Evolutionary conservation across 2,329 filamentous ascomycete species (phyloP), one percentile per base, ranked within the genome.

Genomic region (Fusarium buharicum): DNA sequence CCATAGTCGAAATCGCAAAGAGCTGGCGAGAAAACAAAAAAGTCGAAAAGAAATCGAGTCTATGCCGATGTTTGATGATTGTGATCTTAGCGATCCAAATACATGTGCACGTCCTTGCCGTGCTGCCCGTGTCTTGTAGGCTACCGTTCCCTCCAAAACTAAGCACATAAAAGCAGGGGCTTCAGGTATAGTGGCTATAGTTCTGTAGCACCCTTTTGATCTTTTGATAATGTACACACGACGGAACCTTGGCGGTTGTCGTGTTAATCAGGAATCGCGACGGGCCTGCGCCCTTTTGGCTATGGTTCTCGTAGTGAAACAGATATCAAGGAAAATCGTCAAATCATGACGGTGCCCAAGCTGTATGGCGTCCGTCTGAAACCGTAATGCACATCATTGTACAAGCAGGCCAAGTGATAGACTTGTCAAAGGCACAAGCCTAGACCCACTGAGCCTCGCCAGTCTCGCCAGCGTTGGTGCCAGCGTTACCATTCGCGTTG

Each of bases 371-470:
- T 64, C 55, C 58, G 55, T 62, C 62, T 45, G 64, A 66, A 66
- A 64, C 47, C 57, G 41, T 62, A 59, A 49, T 63, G 61, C 60
- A 62, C 62, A 68, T 73, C 72, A 68, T 70, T 72, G 61, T 77
- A 76, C 75, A 77, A 69, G 67, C 61, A 57, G 67, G 65, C 72
- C 53, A 53, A 55, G 55, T 59, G 59, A 62, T 58, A 67, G 65
- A 53, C 64, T 48, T 59, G 61, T 55, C 66, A 56, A 56, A 38
- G 52, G 63, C 53, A 50, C 59, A 56, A 62, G 43, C 51, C 75
- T 78, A 79, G 69, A 79, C 62, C 78, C 77, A 79, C 57, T 72
- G 75, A 27, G 70, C 36, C 67, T 78, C 77, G 56, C 72, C 72
- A 34, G 69, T 70, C 39, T 75, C 73, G 38, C 59, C 62, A 31